Conservation (phyloP, 2,329 filamentous ascomycete genomes). For the Calonectria crousiana region DNA sequence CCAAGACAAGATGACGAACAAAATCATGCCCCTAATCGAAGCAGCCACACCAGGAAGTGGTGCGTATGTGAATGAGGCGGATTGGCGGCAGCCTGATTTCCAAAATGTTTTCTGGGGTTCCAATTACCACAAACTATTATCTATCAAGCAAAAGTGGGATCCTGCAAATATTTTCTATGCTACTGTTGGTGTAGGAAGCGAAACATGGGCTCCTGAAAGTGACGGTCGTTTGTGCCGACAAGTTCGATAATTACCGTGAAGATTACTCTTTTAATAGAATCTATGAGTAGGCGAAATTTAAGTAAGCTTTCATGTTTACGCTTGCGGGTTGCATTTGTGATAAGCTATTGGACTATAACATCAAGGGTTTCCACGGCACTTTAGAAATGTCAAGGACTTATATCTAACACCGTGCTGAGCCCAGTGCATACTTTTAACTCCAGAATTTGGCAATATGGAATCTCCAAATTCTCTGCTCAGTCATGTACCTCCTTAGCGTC, state of each 20-base stretch:
- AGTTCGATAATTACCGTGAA: not conserved
- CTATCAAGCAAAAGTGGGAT: constrained; percentile 10
- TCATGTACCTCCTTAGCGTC: too few relatives aligned
- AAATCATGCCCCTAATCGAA: constrained; percentile 3
- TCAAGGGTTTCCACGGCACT: too few relatives aligned
- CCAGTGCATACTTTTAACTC: too few relatives aligned
- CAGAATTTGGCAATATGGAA: too few relatives aligned
- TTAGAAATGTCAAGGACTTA: too few relatives aligned
- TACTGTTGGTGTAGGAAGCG: not conserved
- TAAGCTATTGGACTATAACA: too few relatives aligned
- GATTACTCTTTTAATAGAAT: not conserved
- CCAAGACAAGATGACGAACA: not conserved
- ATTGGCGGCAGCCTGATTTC: not conserved
- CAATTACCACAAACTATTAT: not conserved
- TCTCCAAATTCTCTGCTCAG: too few relatives aligned
- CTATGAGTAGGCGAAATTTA: too few relatives aligned
- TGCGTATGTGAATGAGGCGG: constrained; percentile 5
- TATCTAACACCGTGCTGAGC: too few relatives aligned
- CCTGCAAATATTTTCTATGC: not conserved
- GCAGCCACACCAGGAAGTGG: not conserved
- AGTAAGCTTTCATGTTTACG: too few relatives aligned
- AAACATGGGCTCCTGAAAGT: not conserved
- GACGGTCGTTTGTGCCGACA: not conserved
- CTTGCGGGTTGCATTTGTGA: too few relatives aligned
- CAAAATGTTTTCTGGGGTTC: not conserved